Base-by-base conservation (phyloP, 352 stramenopile species). In the Elongisporangium anandrum region DNA sequence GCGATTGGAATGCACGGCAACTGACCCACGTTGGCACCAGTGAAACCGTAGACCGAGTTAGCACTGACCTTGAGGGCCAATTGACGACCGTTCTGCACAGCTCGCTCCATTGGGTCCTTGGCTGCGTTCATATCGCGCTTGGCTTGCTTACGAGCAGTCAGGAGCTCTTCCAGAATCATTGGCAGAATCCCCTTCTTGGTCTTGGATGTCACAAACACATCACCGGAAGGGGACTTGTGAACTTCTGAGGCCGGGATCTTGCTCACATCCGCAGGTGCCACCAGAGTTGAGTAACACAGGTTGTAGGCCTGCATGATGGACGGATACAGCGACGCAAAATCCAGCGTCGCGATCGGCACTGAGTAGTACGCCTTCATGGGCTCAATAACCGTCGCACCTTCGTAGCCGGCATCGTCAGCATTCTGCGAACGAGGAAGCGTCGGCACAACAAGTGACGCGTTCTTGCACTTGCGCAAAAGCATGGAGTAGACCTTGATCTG, bases 301-400 rank as follows among this genome's bases (percentile, higher is more conserved):
- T 99, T 99, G 77, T 99, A 98, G 8, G 96, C 97, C 69, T 99
- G 97, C 97, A 99, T 99, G 73, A 99, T 99, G 52, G 96, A 99
- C 50, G 98, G 98, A 70, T 99, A 99, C 63, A 99, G 82, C n/a
- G 97, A 99, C 12, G 97, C 97, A 77, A 99, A 99, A 93, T 99
- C 98, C 54, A 99, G 72, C 49, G 97, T 99, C 17, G 97, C 96
- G 70, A 99, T 99, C 12, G 98, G 97, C 50, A 98, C 94, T 52
- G 98, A 85, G 78, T 99, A 99, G 70, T 98, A 99, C 3, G 87
- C 97, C 67, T 99, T 99, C 72, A 98, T 98, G 1, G 98, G 98
- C 51, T 99, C 97, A 72, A 99, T 98, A 9, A 99, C 98, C 0
- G 97, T 99, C 24, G 98, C 98, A 49, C 98, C 98, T 79, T 99